Base-by-base conservation (phyloP, 441 rosid genomes). In the Eutrema salsugineum region DNA sequence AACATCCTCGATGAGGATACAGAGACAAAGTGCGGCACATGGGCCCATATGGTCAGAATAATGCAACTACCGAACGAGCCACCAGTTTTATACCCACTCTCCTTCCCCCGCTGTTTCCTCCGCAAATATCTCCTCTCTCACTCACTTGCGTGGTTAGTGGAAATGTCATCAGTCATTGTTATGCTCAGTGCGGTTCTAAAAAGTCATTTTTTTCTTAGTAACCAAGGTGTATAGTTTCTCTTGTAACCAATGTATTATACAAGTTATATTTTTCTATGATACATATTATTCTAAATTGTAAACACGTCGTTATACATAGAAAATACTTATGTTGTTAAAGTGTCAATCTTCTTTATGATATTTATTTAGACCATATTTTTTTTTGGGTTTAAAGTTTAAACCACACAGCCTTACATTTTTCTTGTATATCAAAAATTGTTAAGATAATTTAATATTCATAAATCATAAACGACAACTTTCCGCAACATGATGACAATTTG, bases 41-140 rank as follows among this genome's bases (percentile, higher is more conserved):
- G 58, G 79, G 19, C 24, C 75, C 75, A 61, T n/a, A 55, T 39
- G 66, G 70, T 63, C n/a, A 53, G 61, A 69, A 76, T 76, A 76
- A 68, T 75, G 59, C 38, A 61, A 5, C 58, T 70, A 68, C 65
- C 74, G 70, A 68, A 67, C 19, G 17, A 74, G 56, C 50, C 78
- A 74, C 63, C 48, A 40, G 20, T 73, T 59, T 14, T 35, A 67
- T 50, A 67, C 69, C 63, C 49, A 75, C 68, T 67, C 39, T 24
- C 27, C 5, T 2, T 14, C 11, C 30, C 30, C 70, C 79, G 54
- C 15, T 55, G 16, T 54, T 38, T 56, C 11, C 79, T 76, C 79
- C 79, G 79, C 75, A 75, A 68, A 53, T 56, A 55, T 61, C 79
- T 75, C 75, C 14, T 4, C n/a, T 54, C 64, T 72, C 57, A 63